phyloP scores from a whole-genome alignment of 768 basidiomycete genomes.

The Exsudoporus frostii region DNA sequence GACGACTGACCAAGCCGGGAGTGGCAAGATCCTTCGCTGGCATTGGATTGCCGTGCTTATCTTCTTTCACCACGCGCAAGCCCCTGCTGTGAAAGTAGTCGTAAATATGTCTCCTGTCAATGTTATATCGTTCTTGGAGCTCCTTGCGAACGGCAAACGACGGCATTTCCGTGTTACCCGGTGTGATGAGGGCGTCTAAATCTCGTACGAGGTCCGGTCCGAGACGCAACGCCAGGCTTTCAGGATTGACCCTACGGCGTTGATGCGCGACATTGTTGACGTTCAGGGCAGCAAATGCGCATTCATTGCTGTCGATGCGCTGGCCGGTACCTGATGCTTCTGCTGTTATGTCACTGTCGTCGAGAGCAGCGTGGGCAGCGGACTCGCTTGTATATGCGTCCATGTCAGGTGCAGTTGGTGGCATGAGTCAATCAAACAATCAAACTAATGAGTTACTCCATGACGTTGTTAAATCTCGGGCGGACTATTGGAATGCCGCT shows the following conservation, averaged over 20 bases:
- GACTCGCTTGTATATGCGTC: conserved; percentile 4
- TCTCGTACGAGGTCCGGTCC: conserved; percentile 66
- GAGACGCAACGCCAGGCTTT: conserved; percentile 63
- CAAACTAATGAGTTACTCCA: neutral
- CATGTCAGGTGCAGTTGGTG: conserved; percentile 11
- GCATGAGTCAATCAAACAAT: conserved; percentile 2
- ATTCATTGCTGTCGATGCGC: conserved; percentile 3
- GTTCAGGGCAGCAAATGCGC: neutral
- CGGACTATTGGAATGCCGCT: conserved; percentile 21
- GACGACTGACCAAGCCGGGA: conserved; percentile 23
- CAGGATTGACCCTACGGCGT: conserved; percentile 58
- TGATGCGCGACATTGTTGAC: conserved; percentile 20
- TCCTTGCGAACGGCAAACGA: conserved; percentile 66
- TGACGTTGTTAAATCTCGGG: conserved; percentile 11
- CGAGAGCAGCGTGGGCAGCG: neutral
- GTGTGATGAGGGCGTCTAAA: conserved; percentile 66
- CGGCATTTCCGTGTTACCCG: conserved; percentile 73
- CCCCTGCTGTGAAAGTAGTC: conserved; percentile 72
- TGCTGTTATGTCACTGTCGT: neutral
- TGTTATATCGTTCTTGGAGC: conserved; percentile 65
- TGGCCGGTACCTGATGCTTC: conserved; percentile 10
- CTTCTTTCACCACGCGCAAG: conserved; percentile 61
- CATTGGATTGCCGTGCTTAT: conserved; percentile 53
- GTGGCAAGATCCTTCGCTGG: conserved; percentile 18
- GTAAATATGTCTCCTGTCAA: conserved; percentile 73